A percentile compares a stretch with the other conserved stretches of the same genome.
phyloP scores from a whole-genome alignment of 2,329 filamentous ascomycete species.

The Proliferodiscus dingleyae region DNA sequence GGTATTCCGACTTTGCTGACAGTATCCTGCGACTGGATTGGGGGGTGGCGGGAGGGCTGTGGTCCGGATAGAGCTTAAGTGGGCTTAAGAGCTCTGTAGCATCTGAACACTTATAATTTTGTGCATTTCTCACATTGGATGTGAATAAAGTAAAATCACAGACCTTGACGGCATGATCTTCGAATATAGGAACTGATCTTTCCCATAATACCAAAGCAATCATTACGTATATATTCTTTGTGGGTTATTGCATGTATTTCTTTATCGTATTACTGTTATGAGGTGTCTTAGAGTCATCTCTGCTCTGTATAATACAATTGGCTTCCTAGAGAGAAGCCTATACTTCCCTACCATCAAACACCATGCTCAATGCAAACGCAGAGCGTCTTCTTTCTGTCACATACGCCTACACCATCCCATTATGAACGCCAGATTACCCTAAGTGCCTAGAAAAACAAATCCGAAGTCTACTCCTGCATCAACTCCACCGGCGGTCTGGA shows the following conservation, averaged over 20 bases:
- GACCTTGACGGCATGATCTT: too few species aligned
- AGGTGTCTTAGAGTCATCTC: background rate
- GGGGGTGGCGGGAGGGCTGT: too few species aligned
- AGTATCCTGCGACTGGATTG: too few species aligned
- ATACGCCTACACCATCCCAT: constrained; percentile 8
- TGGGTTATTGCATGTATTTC: background rate
- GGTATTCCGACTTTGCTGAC: too few species aligned
- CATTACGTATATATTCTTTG: background rate
- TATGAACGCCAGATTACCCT: background rate
- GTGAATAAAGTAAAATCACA: too few species aligned
- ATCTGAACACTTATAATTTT: too few species aligned
- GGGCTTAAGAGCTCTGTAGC: too few species aligned
- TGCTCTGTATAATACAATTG: constrained; percentile 12
- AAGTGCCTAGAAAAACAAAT: background rate
- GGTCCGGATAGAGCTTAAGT: too few species aligned
- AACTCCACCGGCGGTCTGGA: constrained; percentile 60
- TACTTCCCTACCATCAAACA: constrained; percentile 9
- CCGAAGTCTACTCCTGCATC: constrained; percentile 37
- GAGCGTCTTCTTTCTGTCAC: constrained; percentile 11
- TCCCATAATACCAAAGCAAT: too few species aligned
- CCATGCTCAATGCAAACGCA: constrained; percentile 23
- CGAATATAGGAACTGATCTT: too few species aligned
- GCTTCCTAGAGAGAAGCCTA: background rate
- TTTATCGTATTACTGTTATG: background rate
- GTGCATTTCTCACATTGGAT: too few species aligned